Conservation (phyloP, 345 rosid species). For the Trapa bicornis region DNA sequence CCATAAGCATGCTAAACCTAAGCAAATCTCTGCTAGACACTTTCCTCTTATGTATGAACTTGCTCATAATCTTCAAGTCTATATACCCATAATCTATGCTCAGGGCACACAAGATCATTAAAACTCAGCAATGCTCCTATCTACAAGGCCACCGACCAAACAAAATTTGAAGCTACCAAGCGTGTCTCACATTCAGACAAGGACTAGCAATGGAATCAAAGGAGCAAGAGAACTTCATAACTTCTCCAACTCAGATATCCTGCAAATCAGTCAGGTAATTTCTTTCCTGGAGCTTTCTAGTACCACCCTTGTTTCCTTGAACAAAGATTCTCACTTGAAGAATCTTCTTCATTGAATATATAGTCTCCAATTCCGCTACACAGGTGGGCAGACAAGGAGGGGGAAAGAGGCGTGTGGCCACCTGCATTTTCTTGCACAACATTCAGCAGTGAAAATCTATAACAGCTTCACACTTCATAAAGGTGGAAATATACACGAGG, state of each 20-base stretch:
- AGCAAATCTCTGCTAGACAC: too few species aligned
- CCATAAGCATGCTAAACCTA: too few species aligned
- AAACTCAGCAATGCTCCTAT: background rate
- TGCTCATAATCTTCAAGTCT: background rate
- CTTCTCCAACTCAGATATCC: background rate
- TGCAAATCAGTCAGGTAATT: background rate
- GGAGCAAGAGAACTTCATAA: background rate
- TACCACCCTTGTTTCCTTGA: slow-evolving; percentile 32
- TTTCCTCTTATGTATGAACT: background rate
- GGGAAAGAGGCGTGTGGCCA: slow-evolving; percentile 32
- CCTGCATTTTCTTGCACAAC: slow-evolving; percentile 18
- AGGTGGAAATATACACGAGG: background rate
- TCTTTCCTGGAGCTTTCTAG: background rate
- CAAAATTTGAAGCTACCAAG: background rate
- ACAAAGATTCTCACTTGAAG: slow-evolving; percentile 20
- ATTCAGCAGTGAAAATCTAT: background rate
- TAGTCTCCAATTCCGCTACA: slow-evolving; percentile 30
- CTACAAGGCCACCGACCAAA: background rate
- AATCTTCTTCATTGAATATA: slow-evolving; percentile 27
- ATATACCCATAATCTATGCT: background rate
- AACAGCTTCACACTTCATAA: background rate
- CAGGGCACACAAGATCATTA: background rate
- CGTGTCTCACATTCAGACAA: background rate
- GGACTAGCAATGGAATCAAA: background rate
- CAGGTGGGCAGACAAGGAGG: slow-evolving; percentile 43